phyloP scores from a whole-genome alignment of 208 protist species.

The Trypanosoma melophagium region DNA sequence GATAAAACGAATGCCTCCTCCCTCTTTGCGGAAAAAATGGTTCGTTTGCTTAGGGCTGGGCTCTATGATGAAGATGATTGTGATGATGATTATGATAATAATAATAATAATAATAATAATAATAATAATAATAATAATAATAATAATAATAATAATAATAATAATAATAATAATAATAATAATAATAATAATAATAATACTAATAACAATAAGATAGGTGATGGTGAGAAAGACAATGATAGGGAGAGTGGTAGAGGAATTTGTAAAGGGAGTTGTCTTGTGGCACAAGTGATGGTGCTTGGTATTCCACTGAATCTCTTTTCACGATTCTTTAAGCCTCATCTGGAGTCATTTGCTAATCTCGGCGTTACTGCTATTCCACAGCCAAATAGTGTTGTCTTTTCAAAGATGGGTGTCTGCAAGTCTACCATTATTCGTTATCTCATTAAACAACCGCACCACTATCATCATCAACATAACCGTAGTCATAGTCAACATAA shows the following conservation, averaged over 20 bases:
- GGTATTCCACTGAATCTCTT: conserved; percentile 74
- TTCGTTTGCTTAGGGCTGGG: conserved; percentile 21
- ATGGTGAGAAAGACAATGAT: no score
- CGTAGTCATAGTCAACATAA: no score
- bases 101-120: background rate
- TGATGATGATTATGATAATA: background rate
- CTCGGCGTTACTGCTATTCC: conserved; percentile 70
- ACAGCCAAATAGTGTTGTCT: conserved; percentile 90
- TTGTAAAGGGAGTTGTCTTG: background rate
- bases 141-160: no score
- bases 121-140: background rate
- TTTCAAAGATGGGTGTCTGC: conserved; percentile 83
- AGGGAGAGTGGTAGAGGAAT: no score
- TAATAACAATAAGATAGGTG: no score
- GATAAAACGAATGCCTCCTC: background rate
- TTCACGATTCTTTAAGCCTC: conserved; percentile 57
- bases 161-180: no score
- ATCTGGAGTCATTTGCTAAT: conserved; percentile 39
- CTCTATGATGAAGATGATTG: background rate
- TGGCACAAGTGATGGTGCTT: conserved; percentile 80
- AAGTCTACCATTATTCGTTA: conserved; percentile 86
- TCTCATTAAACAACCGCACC: conserved; percentile 50
- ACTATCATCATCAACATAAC: no score
- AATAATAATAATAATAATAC: no score
- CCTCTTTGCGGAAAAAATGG: conserved; percentile 9